phyloP scores from a whole-genome alignment of 495 filamentous ascomycete genomes.

The Astrothelium macrocarpum region DNA sequence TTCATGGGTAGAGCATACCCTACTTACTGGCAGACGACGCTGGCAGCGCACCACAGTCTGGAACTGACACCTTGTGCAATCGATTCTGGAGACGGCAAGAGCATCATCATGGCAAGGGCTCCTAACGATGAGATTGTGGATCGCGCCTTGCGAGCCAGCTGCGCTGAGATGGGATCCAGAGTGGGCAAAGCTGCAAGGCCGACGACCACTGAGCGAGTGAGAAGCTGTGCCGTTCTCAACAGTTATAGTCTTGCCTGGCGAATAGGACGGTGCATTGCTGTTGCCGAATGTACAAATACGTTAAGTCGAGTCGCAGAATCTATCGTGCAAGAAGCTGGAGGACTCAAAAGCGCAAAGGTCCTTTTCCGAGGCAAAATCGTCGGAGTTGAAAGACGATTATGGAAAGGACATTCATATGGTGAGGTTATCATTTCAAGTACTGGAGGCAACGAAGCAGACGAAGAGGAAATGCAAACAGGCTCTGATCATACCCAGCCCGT shows the following conservation, averaged over 20 bases:
- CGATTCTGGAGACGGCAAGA: slow-evolving; percentile 43
- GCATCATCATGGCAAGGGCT: slow-evolving; percentile 36
- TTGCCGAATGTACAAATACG: slow-evolving; percentile 38
- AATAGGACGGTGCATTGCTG: slow-evolving; percentile 44
- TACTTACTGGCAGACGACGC: slow-evolving; percentile 47
- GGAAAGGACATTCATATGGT: slow-evolving; percentile 46
- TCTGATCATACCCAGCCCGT: slow-evolving; percentile 11
- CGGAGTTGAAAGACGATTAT: slow-evolving; percentile 45
- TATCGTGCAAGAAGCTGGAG: slow-evolving; percentile 49
- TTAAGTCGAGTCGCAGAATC: slow-evolving; percentile 43
- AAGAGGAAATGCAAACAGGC: slow-evolving; percentile 11
- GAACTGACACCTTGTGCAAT: slow-evolving; percentile 39
- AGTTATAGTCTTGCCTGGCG: slow-evolving; percentile 46
- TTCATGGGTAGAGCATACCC: slow-evolving; percentile 52
- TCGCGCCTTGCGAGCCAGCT: slow-evolving; percentile 21
- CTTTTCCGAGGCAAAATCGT: slow-evolving; percentile 54
- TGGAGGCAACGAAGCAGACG: slow-evolving; percentile 19
- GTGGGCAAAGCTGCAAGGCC: slow-evolving; percentile 41
- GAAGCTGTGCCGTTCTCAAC: slow-evolving; percentile 42
- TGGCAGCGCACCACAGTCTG: slow-evolving; percentile 37
- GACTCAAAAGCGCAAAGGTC: slow-evolving; percentile 40
- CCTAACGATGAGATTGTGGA: slow-evolving; percentile 26
- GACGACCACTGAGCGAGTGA: slow-evolving; percentile 41
- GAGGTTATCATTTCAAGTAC: slow-evolving; percentile 44
- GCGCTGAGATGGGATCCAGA: slow-evolving; percentile 22